Conservation (phyloP, 176 grass and related monocot species). For the Oryza nivara region DNA sequence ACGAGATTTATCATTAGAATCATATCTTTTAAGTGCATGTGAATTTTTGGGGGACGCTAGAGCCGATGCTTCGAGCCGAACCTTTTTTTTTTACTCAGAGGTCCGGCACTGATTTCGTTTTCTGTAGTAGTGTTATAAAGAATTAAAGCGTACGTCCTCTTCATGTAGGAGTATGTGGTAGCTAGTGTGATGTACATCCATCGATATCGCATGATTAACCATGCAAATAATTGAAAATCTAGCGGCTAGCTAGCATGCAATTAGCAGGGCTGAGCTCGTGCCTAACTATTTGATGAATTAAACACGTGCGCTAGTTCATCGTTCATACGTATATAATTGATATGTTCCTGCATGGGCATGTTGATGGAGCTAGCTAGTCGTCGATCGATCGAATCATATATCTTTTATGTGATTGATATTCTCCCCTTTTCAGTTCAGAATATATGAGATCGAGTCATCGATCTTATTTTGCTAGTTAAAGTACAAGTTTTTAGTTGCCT, state of each 20-base stretch:
- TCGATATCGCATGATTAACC: background rate
- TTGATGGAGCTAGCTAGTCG: conserved; percentile 14
- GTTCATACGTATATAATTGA: background rate
- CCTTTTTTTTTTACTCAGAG: no score
- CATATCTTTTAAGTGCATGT: no score
- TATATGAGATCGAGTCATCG: conserved; percentile 3
- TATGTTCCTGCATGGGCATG: conserved; percentile 14
- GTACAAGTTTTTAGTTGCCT: background rate
- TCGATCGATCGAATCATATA: background rate
- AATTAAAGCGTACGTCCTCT: no score
- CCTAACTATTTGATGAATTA: conserved; percentile 50
- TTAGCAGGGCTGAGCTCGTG: conserved; percentile 26
- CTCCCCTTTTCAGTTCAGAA: conserved; percentile 15
- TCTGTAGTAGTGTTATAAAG: no score
- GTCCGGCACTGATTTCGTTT: no score
- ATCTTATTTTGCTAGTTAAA: background rate
- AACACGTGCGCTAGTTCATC: conserved; percentile 41
- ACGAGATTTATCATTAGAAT: no score
- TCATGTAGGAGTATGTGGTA: no score
- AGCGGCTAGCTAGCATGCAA: background rate
- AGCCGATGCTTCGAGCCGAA: no score
- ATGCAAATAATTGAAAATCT: background rate
- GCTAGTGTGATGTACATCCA: no score
- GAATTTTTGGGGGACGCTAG: no score
- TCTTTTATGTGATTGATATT: conserved; percentile 14